Percentiles rank a stretch among this genome's conserved stretches.
Evolutionary conservation across 164 flowering plant genomes (phyloP).

Genomic region (grape (Vitis vinifera)): DNA sequence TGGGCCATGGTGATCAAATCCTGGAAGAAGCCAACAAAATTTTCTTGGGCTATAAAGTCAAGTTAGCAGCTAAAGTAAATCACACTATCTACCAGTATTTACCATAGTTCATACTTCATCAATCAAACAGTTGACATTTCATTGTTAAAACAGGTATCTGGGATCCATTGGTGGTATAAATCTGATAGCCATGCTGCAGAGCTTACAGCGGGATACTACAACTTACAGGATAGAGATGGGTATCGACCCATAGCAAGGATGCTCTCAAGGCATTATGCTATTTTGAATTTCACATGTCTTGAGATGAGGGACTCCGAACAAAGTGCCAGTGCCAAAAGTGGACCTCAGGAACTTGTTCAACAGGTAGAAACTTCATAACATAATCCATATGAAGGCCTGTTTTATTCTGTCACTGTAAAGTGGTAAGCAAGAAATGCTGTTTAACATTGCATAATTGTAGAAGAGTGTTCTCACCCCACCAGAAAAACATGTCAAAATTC

Average conservation of each 20-base stretch:
- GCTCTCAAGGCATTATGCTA: constrained; percentile 66
- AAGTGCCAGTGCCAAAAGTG: constrained; percentile 49
- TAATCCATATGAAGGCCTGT: not conserved
- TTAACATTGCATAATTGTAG: not conserved
- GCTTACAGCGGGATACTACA: constrained; percentile 80
- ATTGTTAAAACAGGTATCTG: constrained; percentile 55
- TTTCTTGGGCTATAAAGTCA: constrained; percentile 68
- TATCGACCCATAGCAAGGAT: constrained; percentile 82
- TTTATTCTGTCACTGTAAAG: not conserved
- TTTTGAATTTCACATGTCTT: constrained; percentile 79
- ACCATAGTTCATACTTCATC: not conserved
- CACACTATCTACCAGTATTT: no score
- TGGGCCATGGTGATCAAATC: constrained; percentile 81
- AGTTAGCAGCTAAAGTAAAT: constrained; percentile 74
- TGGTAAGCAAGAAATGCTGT: not conserved
- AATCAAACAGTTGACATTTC: not conserved
- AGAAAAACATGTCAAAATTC: no score
- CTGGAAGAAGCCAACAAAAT: constrained; percentile 75
- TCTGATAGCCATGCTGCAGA: constrained; percentile 72
- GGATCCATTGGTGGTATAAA: constrained; percentile 91
- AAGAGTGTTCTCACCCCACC: no score
- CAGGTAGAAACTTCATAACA: constrained; percentile 46
- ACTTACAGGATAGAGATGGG: constrained; percentile 71
- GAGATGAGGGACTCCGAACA: constrained; percentile 86
- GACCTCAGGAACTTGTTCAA: constrained; percentile 82